Base-by-base conservation (phyloP, 2,329 filamentous ascomycete genomes). In the Colletotrichum tropicale region DNA sequence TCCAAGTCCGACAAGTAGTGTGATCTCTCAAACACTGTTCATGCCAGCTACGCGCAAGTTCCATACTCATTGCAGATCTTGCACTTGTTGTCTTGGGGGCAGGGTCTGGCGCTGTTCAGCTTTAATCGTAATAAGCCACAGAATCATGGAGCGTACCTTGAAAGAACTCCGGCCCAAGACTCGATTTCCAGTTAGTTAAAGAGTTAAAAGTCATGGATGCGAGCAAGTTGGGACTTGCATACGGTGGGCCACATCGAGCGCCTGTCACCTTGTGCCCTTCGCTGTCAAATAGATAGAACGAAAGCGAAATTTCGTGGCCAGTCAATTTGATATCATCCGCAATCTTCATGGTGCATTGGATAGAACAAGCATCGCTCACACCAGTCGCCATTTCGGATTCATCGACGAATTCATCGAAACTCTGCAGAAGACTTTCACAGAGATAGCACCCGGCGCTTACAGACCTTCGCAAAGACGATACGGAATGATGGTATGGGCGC, bases 121-220 rank as follows among this genome's bases (percentile, higher is more conserved):
- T n/a, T 43, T n/a, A n/a, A 43, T 43, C 0, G 1, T 43, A 3
- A 3, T 43, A 43, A 3, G 2, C 0, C 38, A 10, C 8, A 6
- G 16, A 18, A 43, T n/a, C 2, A 10, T 43, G 10, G 38, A 2
- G 38, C 38, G 1, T 10, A 43, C 38, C 38, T 43, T 43, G 38
- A 0, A 43, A 43, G 18, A 43, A 43, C 1, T 43, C 38, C 38
- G 38, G 38, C 38, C 38, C 38, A 18, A 43, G 38, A 43, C 38
- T 43, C 38, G 38, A 43, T 43, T 43, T 43, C 18, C 38, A 43
- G 18, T n/a, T n/a, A 18, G 38, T n/a, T 0, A 43, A 2, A 2
- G 38, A 43, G 38, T 43, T 43, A 1, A n/a, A 43, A 43, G 38
- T 43, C 38, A 43, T 43, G 1, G 38, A 43, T 43, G 38, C 9